Base-by-base conservation (phyloP, 345 rosid genomes). In the Eucalyptus curtisii region DNA sequence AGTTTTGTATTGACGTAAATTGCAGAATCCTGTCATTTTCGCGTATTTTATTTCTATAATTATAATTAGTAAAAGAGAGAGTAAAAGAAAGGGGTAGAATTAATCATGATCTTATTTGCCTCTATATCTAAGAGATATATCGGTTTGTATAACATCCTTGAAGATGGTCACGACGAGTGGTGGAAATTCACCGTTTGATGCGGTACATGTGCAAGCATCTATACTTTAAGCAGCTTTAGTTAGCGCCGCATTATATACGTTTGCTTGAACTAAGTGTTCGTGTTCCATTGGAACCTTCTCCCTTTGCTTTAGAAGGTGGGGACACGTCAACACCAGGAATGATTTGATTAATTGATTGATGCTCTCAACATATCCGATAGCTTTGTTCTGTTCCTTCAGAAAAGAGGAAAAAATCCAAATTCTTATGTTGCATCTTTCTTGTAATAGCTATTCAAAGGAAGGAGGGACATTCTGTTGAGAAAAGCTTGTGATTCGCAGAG, bases 21-120 rank as follows among this genome's bases (percentile, higher is more conserved):
- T 52, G 1, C 0, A 52, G 8, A 10, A 52, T 52, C 2, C 0
- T 52, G 10, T 52, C 4, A 0, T 52, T 52, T 52, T 52, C 4
- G 4, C 2, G 0, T 3, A 19, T 52, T 52, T 52, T 52, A 52
- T 19, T 52, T 52, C 24, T 1, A 52, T 0, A 52, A 0, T 19
- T 3, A 68, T 31, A 31, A 68, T 71, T 71, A 71, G 45, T 24
- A 37, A 71, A 37, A 37, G 45, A 37, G 42, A 7, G 13, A 17
- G 45, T 71, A 37, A 71, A 37, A 71, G 3, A 71, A 71, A 37
- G 8, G 42, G 45, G 7, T 42, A 71, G 27, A 71, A 71, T 10
- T 19, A 19, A 37, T 37, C 45, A 19, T 37, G 25, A 5, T 37
- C 82, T 37, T 10, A 19, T 71, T 71, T 71, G 45, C 45, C 27